phyloP scores from a whole-genome alignment of 2,329 filamentous ascomycete species.

The Sphaceloma murrayae region DNA sequence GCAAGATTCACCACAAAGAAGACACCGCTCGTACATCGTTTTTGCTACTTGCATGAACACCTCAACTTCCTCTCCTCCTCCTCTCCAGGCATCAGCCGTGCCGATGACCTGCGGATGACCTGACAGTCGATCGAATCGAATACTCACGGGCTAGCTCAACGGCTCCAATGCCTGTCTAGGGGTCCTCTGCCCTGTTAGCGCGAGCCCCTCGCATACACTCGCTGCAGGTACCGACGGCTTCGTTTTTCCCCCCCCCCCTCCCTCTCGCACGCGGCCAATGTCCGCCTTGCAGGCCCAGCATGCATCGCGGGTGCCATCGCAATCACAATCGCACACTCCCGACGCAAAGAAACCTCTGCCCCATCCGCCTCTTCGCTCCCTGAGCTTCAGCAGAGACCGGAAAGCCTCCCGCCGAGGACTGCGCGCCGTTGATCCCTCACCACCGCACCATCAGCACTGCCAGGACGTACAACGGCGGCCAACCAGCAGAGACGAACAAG shows the following conservation, averaged over 20 bases:
- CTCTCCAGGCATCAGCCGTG: too few species aligned
- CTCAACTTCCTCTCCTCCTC: too few species aligned
- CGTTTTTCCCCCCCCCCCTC: constrained; percentile 4
- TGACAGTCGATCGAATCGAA: too few species aligned
- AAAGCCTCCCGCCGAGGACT: constrained; percentile 11
- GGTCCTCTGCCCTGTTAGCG: background rate
- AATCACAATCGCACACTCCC: background rate
- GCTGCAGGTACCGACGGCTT: constrained; percentile 13
- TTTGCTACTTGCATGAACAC: too few species aligned
- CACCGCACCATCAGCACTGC: constrained; percentile 4
- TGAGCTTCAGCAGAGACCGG: constrained; percentile 9
- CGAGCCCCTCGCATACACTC: background rate
- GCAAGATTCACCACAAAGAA: too few species aligned
- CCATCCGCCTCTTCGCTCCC: background rate
- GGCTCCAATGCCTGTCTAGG: too few species aligned
- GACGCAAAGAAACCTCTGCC: background rate
- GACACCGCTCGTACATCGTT: too few species aligned
- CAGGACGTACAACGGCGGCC: constrained; percentile 5
- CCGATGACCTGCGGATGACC: too few species aligned
- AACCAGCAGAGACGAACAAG: constrained; percentile 8
- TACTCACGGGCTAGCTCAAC: constrained; percentile 5
- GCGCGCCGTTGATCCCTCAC: constrained; percentile 13
- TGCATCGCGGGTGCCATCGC: background rate
- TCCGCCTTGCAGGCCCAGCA: constrained; percentile 9
- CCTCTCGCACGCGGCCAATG: constrained; percentile 1